Base-by-base conservation (phyloP, 2,329 filamentous ascomycete species). In the Colletotrichum sp. region DNA sequence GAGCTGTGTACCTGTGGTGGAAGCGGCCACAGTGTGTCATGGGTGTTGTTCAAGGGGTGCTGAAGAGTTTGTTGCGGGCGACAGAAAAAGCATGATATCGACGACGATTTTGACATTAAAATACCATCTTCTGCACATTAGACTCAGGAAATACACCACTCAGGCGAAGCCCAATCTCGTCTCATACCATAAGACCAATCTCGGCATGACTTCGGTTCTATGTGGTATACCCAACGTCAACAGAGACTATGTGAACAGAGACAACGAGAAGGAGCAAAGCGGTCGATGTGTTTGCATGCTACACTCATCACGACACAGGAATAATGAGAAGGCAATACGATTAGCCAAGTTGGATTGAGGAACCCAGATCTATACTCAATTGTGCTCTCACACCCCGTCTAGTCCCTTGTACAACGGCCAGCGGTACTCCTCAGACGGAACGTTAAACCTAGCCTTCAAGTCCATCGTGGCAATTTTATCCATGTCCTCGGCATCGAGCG, bases 1-100 rank as follows among this genome's bases (percentile, higher is more conserved):
- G 57, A 13, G 75, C 70, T 9, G 77, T 69, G 25, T 75, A 61
- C 25, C 22, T 78, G 69, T 78, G 77, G 77, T 78, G 77, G 77
- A 76, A 77, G 68, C 19, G 72, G 57, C 77, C 77, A 48, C 63
- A 69, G 48, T 55, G 22, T 19, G 73, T 78, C 16, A 67, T 77
- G 15, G 11, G 70, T 22, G 64, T 28, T 7, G 30, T 74, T 9
- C 74, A 61, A 36, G 65, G 64, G 8, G n/a, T 76, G 52, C 52
- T 69, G 65, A 64, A 59, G 57, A 48, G 34, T 32, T 25, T 69
- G 19, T 15, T 76, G 22, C 30, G 32, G 27, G 34, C 59, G 5
- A 27, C 48, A 25, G 59, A 65, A 48, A 44, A 30, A 12, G 28
- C 30, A 22, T 75, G 19, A 65, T 8, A 32, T 3, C 1, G 15